phyloP scores from a whole-genome alignment of 1,284 basidiomycete genomes.

The Cryptococcus depauperatus region DNA sequence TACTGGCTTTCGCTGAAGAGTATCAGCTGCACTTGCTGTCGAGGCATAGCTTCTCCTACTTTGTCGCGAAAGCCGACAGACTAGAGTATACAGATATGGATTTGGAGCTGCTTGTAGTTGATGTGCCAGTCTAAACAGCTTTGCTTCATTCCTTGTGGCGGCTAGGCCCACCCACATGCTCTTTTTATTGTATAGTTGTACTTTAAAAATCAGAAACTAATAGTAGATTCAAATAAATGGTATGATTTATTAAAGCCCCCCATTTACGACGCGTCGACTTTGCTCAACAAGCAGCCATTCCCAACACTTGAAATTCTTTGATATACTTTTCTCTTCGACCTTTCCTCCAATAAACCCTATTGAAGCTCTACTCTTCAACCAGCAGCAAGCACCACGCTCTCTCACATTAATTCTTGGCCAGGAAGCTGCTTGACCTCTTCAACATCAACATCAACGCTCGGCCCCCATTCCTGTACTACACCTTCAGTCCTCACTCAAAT shows the following conservation, averaged over 20 bases:
- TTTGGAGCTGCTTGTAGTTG: too few species aligned
- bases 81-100: too few species aligned
- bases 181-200: too few species aligned
- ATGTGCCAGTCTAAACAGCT: too few species aligned
- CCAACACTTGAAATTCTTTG: neutral
- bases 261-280: neutral
- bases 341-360: neutral
- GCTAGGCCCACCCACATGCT: too few species aligned
- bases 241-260: neutral
- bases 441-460: neutral
- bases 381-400: neutral
- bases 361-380: neutral
- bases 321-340: neutral
- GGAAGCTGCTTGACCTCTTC: neutral
- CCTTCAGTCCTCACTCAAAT: neutral
- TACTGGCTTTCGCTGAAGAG: neutral
- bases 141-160: too few species aligned
- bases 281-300: neutral
- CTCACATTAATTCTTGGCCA: neutral
- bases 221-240: too few species aligned
- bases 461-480: neutral
- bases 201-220: too few species aligned
- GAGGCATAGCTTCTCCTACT: conserved; percentile 1
- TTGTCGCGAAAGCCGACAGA: too few species aligned
- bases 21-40: neutral